Conservation (phyloP, 495 filamentous ascomycete genomes). For the Clavariopsis aquatica region DNA sequence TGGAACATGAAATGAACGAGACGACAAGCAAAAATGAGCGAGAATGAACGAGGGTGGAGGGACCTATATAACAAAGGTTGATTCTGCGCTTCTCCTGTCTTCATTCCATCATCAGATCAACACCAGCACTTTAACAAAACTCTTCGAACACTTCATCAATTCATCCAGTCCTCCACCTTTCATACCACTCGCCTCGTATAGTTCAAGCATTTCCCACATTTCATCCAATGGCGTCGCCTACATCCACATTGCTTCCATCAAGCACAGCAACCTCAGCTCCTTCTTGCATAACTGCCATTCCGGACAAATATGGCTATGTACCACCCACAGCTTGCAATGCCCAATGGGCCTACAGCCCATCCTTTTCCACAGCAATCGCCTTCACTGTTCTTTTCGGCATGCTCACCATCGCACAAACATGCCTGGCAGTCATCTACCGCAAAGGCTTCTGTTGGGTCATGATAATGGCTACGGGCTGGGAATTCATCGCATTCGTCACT, state of each 20-base stretch:
- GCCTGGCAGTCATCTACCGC: conserved; percentile 29
- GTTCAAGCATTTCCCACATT: neutral
- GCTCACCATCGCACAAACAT: conserved; percentile 32
- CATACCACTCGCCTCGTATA: neutral
- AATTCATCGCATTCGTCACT: conserved; percentile 49
- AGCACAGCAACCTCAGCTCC: conserved; percentile 23
- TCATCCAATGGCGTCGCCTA: conserved; percentile 16
- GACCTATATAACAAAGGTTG: conserved; percentile 4
- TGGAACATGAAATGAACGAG: neutral
- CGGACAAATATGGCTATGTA: conserved; percentile 37
- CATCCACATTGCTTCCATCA: conserved; percentile 11
- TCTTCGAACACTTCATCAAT: neutral
- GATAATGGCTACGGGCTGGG: conserved; percentile 52
- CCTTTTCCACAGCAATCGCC: conserved; percentile 31
- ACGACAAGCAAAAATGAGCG: neutral
- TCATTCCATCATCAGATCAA: conserved; percentile 5
- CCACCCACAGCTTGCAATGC: conserved; percentile 37
- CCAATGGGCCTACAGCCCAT: conserved; percentile 25
- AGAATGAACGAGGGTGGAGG: neutral
- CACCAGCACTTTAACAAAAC: neutral
- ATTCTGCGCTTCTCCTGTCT: neutral
- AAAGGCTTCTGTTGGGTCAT: conserved; percentile 53
- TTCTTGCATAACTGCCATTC: conserved; percentile 30
- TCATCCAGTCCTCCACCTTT: neutral
- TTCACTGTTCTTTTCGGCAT: conserved; percentile 37